Conservation (phyloP, 1,284 basidiomycete genomes). For the Caloboletus firmus region DNA sequence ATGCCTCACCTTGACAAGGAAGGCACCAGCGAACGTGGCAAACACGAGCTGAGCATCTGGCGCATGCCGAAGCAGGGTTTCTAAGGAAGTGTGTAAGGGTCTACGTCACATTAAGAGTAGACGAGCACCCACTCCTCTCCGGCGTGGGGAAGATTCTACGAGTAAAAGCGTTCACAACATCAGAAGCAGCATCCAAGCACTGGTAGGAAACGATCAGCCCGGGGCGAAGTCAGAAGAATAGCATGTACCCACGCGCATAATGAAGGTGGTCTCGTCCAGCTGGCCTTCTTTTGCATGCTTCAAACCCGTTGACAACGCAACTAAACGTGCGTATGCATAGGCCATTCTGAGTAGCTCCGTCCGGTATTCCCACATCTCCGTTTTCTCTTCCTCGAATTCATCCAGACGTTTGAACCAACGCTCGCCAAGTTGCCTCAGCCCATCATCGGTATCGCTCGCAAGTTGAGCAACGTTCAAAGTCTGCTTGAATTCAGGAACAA, state of each 20-base stretch:
- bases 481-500: slow-evolving; percentile 28
- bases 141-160: slow-evolving; percentile 55
- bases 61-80: slow-evolving; percentile 67
- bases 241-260: slow-evolving; percentile 56
- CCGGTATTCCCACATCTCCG: slow-evolving; percentile 56
- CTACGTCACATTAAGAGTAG: background rate
- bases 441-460: slow-evolving; percentile 67
- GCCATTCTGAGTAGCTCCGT: slow-evolving; percentile 62
- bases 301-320: slow-evolving; percentile 73
- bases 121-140: slow-evolving; percentile 47
- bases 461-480: slow-evolving; percentile 60
- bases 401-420: slow-evolving; percentile 57
- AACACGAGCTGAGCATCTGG: slow-evolving; percentile 84
- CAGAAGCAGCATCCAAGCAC: slow-evolving; percentile 35
- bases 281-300: slow-evolving; percentile 67
- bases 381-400: slow-evolving; percentile 49
- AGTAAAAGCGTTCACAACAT: slow-evolving; percentile 65
- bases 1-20: slow-evolving; percentile 65
- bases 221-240: background rate
- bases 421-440: slow-evolving; percentile 50
- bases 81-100: slow-evolving; percentile 33
- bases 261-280: slow-evolving; percentile 60
- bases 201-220: slow-evolving; percentile 3
- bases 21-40: slow-evolving; percentile 80
- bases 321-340: slow-evolving; percentile 67